Evolutionary conservation across 305 asterid genomes (phyloP), one percentile per base, ranked within the genome.

Genomic region (Plantago coronopus): DNA sequence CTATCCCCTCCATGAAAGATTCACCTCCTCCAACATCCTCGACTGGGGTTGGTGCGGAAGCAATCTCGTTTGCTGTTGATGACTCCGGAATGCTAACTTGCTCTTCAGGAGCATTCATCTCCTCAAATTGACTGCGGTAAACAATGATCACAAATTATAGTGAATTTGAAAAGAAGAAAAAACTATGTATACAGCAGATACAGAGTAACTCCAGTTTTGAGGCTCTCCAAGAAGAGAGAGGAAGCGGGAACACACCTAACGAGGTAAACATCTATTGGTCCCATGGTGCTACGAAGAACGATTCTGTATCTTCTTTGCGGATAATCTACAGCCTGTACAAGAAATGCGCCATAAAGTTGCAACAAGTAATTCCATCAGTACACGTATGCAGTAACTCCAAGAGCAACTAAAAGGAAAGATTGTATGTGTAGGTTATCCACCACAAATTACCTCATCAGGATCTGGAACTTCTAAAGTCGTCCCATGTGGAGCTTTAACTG

Each of bases 401-500:
- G 19, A 15, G 14, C 8, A 53, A 15, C 40, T 22, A 53, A 63
- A 51, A 59, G 54, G 23, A 15, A 29, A 63, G 61, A 46, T 34
- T 23, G 57, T 37, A 21, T 17, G 19, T 37, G 61, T 54, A 57
- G 46, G 62, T 54, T 63, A 62, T 31, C 48, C 40, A 25, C 66
- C 67, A 43, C 34, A 56, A 54, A 48, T 73, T 78, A 86, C 98
- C 93, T 86, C 96, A 19, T 91, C 96, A 16, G 98, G 98, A 66
- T 88, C 95, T 25, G 95, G 95, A 62, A 88, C 98, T 81, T 88
- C 95, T 79, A 91, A 78, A 54, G 95, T 88, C 58, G 95, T 88
- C 29, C 95, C 98, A 70, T 84, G 98, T 17, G 96, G 98, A 82
- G 96, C 96, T 79, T 91, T 88, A 75, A 91, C 74, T 53, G 93